Base-by-base conservation (phyloP, 2,329 filamentous ascomycete genomes). In the Fusarium abutilonis region DNA sequence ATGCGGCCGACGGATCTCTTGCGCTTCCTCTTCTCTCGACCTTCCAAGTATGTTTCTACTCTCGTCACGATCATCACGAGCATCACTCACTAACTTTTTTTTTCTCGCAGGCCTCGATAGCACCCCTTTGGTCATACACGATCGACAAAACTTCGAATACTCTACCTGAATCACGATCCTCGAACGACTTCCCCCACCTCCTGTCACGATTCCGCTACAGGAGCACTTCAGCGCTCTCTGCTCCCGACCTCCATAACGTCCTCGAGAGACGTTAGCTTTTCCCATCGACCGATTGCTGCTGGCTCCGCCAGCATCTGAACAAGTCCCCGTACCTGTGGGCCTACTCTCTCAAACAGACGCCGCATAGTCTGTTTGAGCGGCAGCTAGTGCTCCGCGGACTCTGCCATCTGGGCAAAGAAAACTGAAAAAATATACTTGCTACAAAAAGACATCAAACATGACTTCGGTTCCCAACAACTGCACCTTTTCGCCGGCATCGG, bases 301-400 rank as follows among this genome's bases (percentile, higher is more conserved):
- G 91, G 91, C 90, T 90, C 86, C 86, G 91, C 92, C 91, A 94
- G 90, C 91, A 86, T 85, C 82, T 78, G 79, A 60, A 74, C 70
- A 72, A 78, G 78, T 77, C 82, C 81, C 84, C 82, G 66, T 79
- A 85, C 83, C 85, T 87, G 90, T 95, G 92, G 92, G 92, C 91
- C 92, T 95, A 93, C 92, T 95, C 90, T 93, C 91, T 93, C 91
- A 91, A 88, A 86, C 92, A 91, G 84, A 91, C 90, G 84, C 89
- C 87, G 87, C 90, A 92, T 89, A 86, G 90, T 93, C 93, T 92
- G 91, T 94, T 92, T 96, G 92, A 87, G 92, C 85, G 88, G 91
- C 88, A 96, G 93, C 92, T 90, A 93, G 92, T 91, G 93, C 92
- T 95, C 90, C 90, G 90, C 89, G 84, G 85, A 86, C 83, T 82